phyloP scores from a whole-genome alignment of 2,329 filamentous ascomycete genomes.

The Bipolaris gigantea region DNA sequence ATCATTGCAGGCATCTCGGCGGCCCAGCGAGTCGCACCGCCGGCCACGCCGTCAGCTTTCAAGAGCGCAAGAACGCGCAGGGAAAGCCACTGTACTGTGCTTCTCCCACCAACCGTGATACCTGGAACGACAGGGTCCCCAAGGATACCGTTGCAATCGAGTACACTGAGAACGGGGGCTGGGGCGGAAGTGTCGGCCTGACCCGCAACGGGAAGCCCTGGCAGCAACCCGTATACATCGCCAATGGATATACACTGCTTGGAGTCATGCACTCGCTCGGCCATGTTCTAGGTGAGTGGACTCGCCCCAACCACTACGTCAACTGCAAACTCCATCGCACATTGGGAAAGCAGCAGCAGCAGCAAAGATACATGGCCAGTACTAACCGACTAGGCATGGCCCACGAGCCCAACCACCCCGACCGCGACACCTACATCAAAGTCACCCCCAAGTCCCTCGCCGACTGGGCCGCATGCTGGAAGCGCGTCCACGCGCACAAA shows the following conservation, averaged over 20 bases:
- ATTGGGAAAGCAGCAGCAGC: neutral
- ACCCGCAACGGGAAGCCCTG: neutral
- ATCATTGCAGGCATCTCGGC: neutral
- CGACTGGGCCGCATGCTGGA: neutral
- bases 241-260: neutral
- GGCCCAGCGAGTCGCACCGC: neutral
- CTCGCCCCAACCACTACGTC: neutral
- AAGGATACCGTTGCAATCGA: slow-evolving; percentile 5
- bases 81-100: neutral
- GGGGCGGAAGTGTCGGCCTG: slow-evolving; percentile 1
- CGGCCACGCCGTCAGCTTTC: slow-evolving; percentile 2
- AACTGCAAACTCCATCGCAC: neutral
- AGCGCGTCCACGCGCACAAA: neutral
- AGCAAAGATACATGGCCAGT: neutral
- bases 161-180: neutral
- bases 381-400: slow-evolving; percentile 3
- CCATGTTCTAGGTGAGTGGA: slow-evolving; percentile 1
- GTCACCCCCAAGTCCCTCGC: neutral
- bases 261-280: neutral
- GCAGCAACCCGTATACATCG: neutral
- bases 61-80: neutral
- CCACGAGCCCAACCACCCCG: slow-evolving; percentile 6
- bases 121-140: neutral
- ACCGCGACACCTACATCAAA: slow-evolving; percentile 9
- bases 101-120: neutral